Evolutionary conservation across 2,329 filamentous ascomycete genomes (phyloP).

Genomic region (Ophiognomonia clavigignenti-juglandacearum): DNA sequence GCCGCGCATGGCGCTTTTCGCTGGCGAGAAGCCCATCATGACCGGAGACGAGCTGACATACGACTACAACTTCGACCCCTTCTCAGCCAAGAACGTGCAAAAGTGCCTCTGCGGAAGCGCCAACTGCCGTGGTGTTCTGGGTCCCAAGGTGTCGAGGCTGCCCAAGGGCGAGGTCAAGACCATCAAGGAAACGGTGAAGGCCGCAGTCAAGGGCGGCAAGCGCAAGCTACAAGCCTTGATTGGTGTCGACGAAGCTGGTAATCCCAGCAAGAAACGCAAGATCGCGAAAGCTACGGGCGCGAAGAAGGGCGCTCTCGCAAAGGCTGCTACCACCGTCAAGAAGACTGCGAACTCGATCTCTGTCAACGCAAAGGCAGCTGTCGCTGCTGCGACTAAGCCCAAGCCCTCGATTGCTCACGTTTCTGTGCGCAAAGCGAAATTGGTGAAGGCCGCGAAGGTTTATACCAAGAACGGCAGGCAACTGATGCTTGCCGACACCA

Average conservation of each 20-base stretch:
- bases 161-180: slow-evolving; percentile 36
- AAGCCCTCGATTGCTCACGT: slow-evolving; percentile 1
- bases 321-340: slow-evolving; percentile 33
- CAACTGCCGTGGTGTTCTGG: slow-evolving; percentile 61
- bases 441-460: slow-evolving; percentile 12
- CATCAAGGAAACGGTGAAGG: slow-evolving; percentile 20
- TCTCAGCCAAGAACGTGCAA: slow-evolving; percentile 64
- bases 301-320: slow-evolving; percentile 32
- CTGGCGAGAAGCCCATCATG: slow-evolving; percentile 82
- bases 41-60: slow-evolving; percentile 96
- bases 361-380: slow-evolving; percentile 28
- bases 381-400: slow-evolving; percentile 4
- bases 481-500: slow-evolving; percentile 14
- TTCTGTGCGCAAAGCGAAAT: slow-evolving; percentile 14
- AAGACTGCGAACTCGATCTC: slow-evolving; percentile 34
- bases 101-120: slow-evolving; percentile 58
- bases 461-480: slow-evolving; percentile 17
- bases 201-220: slow-evolving; percentile 40
- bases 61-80: slow-evolving; percentile 73
- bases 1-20: slow-evolving; percentile 94
- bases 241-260: slow-evolving; percentile 31
- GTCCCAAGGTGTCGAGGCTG: slow-evolving; percentile 54
- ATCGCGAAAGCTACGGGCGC: slow-evolving; percentile 33
- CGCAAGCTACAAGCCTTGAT: slow-evolving; percentile 52
- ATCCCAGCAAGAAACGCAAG: slow-evolving; percentile 41